Percentiles rank a stretch among this genome's conserved stretches.
These are phyloP conservation scores for Macrolepiota fuliginosa DNA, from an alignment of 768 basidiomycete species.

Conservation along the genomic window DNA sequence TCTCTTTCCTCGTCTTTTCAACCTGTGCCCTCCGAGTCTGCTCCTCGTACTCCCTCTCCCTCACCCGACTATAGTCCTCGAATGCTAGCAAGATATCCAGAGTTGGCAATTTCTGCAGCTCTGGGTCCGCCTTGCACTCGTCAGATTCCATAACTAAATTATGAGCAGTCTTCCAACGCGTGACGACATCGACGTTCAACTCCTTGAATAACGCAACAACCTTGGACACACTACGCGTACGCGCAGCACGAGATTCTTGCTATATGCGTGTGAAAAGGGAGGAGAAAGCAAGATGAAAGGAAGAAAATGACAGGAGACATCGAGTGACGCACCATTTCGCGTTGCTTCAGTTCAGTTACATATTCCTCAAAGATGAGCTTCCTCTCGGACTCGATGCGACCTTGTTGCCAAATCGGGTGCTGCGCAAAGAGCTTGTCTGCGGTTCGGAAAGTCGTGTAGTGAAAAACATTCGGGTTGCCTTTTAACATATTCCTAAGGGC, in stretches of 20 bases:
- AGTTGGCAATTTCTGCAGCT: conserved; percentile 80
- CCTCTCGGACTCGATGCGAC: conserved; percentile 82
- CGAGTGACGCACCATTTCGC: conserved; percentile 72
- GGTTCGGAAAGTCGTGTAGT: conserved; percentile 88
- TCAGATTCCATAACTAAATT: conserved; percentile 71
- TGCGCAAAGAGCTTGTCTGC: conserved; percentile 83
- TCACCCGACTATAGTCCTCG: conserved; percentile 88
- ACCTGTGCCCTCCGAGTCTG: conserved; percentile 76
- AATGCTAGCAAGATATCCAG: conserved; percentile 92
- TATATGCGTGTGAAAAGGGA: conserved; percentile 26
- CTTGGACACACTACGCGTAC: conserved; percentile 77
- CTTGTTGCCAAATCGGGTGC: conserved; percentile 91
- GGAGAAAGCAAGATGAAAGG: not conserved
- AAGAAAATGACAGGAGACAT: conserved; percentile 1
- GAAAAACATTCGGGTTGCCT: conserved; percentile 84
- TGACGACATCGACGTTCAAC: conserved; percentile 89
- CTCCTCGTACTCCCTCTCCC: conserved; percentile 91
- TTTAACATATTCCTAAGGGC: conserved; percentile 83
- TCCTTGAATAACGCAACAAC: conserved; percentile 84
- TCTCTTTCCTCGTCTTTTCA: conserved; percentile 78
- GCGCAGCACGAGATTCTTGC: conserved; percentile 78
- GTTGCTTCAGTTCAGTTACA: conserved; percentile 77
- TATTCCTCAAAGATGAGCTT: conserved; percentile 91
- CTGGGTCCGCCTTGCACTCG: conserved; percentile 74
- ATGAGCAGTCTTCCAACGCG: conserved; percentile 87